Base-by-base conservation (phyloP, 768 basidiomycete genomes). In the Mycena sanguinolenta region DNA sequence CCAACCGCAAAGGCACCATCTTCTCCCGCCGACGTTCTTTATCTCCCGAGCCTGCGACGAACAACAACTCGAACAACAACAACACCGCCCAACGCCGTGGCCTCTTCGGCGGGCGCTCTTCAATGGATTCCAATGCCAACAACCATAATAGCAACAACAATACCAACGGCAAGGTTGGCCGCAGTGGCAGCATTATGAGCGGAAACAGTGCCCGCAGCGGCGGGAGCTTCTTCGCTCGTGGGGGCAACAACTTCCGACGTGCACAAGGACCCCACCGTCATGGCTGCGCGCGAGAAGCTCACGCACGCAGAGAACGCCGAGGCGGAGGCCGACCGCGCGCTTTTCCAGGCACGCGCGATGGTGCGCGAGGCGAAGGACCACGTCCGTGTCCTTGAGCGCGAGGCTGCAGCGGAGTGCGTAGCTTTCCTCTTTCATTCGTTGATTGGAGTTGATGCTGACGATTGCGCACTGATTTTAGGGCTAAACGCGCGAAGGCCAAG, bases 391-490 rank as follows among this genome's bases (percentile, higher is more conserved):
- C 77, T 85, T 5, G 83, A 85, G 74, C 75, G 78, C 16, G 84
- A 84, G 65, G 82, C 82, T 10, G 69, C 78, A n/a, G 81, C 82
- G 66, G 83, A 85, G 84, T 84, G 65, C 63, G 83, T 69, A 25
- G 17, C 5, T 58, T 58, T 38, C 55, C 12, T n/a, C n/a, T 36
- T 46, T 73, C 8, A 23, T 19, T 57, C 17, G 58, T 68, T 50
- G 25, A 64, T n/a, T 32, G 32, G 50, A 69, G 27, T 6, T 34
- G 28, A 53, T 55, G 36, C 54, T 49, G 25, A 52, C 27, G 19
- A 25, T 38, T 44, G 8, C n/a, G 36, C 32, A 34, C 10, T 10
- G 3, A 27, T 19, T 25, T n/a, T 65, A 82, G 81, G 46, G 78
- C 80, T 23, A 74, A 74, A 32, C 81, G 82, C 60, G 84, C 84